Percentiles rank a stretch among this genome's conserved stretches.
Conservation (phyloP, 2,329 filamentous ascomycete species). For the Colletotrichum chrysophilum region DNA sequence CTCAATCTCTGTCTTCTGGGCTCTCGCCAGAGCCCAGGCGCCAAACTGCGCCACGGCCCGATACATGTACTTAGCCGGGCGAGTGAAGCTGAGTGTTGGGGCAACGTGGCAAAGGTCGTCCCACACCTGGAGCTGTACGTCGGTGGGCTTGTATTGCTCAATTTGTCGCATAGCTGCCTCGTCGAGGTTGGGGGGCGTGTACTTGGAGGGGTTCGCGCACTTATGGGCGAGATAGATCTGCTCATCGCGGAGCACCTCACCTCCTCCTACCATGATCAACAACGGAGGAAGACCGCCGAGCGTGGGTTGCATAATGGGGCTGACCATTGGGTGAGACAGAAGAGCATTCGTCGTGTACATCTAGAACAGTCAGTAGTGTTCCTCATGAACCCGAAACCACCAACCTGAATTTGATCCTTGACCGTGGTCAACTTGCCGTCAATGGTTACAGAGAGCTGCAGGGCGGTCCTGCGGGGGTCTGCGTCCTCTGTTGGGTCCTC, state of each 20-base stretch:
- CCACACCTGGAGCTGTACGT: slow-evolving; percentile 96
- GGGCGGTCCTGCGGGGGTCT: slow-evolving; percentile 27
- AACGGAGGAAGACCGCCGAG: slow-evolving; percentile 89
- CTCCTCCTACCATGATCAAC: slow-evolving; percentile 85
- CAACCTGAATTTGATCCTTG: slow-evolving; percentile 90
- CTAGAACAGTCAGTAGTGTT: slow-evolving; percentile 32
- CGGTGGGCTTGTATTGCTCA: slow-evolving; percentile 77
- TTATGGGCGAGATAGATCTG: slow-evolving; percentile 97
- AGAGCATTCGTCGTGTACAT: slow-evolving; percentile 84
- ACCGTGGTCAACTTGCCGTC: slow-evolving; percentile 75
- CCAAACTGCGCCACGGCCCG: slow-evolving; percentile 91
- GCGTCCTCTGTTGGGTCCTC: neutral
- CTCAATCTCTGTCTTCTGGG: slow-evolving; percentile 80
- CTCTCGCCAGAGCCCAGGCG: slow-evolving; percentile 85
- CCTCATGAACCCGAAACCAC: neutral
- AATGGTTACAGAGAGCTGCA: slow-evolving; percentile 67
- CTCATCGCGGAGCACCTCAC: slow-evolving; percentile 89
- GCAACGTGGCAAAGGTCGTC: slow-evolving; percentile 93
- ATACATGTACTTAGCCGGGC: slow-evolving; percentile 97
- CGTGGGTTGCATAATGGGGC: slow-evolving; percentile 84
- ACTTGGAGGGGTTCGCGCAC: slow-evolving; percentile 81
- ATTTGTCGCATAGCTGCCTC: slow-evolving; percentile 65
- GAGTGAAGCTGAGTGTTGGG: slow-evolving; percentile 92
- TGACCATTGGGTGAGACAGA: slow-evolving; percentile 86
- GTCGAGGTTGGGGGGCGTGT: slow-evolving; percentile 72